Base-by-base conservation (phyloP, 2,329 filamentous ascomycete genomes). In the Rutstroemia sp. region DNA sequence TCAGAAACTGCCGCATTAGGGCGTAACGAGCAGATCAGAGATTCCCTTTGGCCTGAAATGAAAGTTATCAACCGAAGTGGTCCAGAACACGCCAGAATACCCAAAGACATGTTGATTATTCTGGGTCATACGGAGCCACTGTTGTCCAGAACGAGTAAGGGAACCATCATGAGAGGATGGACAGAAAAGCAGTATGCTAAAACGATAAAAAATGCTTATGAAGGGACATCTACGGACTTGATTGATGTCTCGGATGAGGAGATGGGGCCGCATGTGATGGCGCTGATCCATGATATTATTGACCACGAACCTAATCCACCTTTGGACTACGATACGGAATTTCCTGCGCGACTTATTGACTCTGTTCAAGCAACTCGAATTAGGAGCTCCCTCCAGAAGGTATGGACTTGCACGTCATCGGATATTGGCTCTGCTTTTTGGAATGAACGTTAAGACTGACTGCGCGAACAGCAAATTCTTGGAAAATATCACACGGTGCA, bases 111-210 rank as follows among this genome's bases (percentile, higher is more conserved):
- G 51, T 41, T 54, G 23, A 25, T 54, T 6, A 21, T 54, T 8
- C 47, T 39, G 12, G 17, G 42, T 9, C 16, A 48, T 4, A n/a
- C 8, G 16, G 7, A 41, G 0, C 10, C 4, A 9, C 10, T 2
- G 5, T 41, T 54, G 34, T n/a, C 78, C 56, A 85, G 82, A 67
- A 86, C 79, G 58, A 86, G 80, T 60, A 87, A 87, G 66, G 83
- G 83, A 0, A 83, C 81, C 0, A 70, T 82, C 1, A 51, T 21
- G 25, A 54, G 51, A 45, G 23, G 21, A 41, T 9, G 10, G 17
- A 23, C 34, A n/a, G 37, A 54, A 14, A 7, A 12, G 19, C 9
- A 23, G 10, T 54, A 54, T 30, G 19, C 12, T 9, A 12, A 10
- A 14, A 23, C 34, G n/a, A 54, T 54, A n/a, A 21, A 25, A 48